These are phyloP conservation scores for Globisporangium sylvaticum DNA, from an alignment of 352 stramenopile genomes.

Conservation along the genomic window DNA sequence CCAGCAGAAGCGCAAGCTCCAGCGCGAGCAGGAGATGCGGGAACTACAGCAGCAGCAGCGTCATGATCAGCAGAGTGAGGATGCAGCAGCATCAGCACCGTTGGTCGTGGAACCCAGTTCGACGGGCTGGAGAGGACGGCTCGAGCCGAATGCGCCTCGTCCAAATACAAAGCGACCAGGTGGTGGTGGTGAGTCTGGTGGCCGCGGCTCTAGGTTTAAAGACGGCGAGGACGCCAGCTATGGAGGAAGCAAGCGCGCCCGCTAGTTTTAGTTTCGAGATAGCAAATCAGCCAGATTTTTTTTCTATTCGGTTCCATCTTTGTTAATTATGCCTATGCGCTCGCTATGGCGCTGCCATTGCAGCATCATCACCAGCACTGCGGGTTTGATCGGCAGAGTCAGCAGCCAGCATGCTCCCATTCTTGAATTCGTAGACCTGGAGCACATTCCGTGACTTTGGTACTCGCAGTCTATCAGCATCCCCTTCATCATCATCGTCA, in stretches of 20 bases:
- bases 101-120: conserved; percentile 29
- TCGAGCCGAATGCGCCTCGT: conserved; percentile 39
- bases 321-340: not conserved
- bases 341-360: not conserved
- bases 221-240: conserved; percentile 38
- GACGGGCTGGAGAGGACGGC: conserved; percentile 58
- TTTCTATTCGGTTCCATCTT: not conserved
- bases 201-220: conserved; percentile 5
- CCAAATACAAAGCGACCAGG: conserved; percentile 10
- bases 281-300: not conserved
- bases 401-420: not conserved
- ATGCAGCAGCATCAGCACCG: conserved; percentile 6
- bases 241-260: conserved; percentile 51
- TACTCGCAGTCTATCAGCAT: not conserved
- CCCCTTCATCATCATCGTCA: conserved; percentile 17
- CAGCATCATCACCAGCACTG: conserved; percentile 8
- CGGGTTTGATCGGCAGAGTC: not conserved
- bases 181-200: not conserved
- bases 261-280: conserved; percentile 19
- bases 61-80: not conserved
- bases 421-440: conserved; percentile 41
- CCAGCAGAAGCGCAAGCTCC: conserved; percentile 31
- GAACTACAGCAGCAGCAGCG: conserved; percentile 18
- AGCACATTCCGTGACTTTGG: conserved; percentile 25
- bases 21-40: conserved; percentile 23